A percentile compares a stretch with the other conserved stretches of the same genome.
phyloP scores from a whole-genome alignment of 345 rosid genomes.

The Hibiscus mutabilis region DNA sequence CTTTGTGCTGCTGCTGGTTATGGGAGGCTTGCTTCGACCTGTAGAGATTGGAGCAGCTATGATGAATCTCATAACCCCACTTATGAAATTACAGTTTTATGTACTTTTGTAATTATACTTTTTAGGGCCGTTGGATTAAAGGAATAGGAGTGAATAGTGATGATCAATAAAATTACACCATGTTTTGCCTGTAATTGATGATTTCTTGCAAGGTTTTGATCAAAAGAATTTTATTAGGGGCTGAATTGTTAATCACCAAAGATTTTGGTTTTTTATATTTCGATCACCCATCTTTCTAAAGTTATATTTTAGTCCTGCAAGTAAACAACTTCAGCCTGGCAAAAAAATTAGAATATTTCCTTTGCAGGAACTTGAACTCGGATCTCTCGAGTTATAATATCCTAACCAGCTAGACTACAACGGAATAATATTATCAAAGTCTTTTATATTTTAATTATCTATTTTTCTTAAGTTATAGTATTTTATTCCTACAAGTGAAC shows the following conservation, averaged over 20 bases:
- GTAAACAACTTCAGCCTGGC: too few relatives aligned
- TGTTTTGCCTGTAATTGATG: background rate
- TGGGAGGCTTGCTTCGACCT: conserved; percentile 11
- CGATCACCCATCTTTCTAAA: background rate
- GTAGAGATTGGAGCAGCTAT: background rate
- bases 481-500: background rate
- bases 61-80: background rate
- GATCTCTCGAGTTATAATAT: conserved; percentile 72
- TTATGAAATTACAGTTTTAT: background rate
- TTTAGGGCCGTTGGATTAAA: too few relatives aligned
- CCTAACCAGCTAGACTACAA: conserved; percentile 50
- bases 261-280: background rate
- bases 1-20: conserved; percentile 12
- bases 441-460: too few relatives aligned
- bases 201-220: background rate
- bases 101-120: too few relatives aligned
- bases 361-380: conserved; percentile 73
- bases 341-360: conserved; percentile 5
- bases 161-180: background rate
- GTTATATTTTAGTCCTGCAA: background rate
- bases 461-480: too few relatives aligned
- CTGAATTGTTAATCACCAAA: background rate
- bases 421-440: background rate
- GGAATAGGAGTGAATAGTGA: too few relatives aligned
- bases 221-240: background rate